Percentiles rank a stretch among this genome's conserved stretches.
Conservation (phyloP, 1,139 yeast genomes). For the Eremothecium sinecaudum region DNA sequence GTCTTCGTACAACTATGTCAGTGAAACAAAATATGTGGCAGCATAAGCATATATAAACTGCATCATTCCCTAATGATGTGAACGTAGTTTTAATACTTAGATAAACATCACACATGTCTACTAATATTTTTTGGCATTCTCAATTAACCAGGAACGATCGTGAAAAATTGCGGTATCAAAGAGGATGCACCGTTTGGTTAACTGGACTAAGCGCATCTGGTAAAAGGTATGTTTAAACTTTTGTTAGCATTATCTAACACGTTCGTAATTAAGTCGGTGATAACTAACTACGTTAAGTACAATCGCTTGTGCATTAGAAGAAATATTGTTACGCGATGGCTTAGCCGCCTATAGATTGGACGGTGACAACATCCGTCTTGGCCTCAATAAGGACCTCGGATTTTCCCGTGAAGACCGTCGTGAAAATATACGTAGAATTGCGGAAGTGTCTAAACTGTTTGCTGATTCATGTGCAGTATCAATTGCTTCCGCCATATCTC, state of each 20-base stretch:
- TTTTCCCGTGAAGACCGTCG: slow-evolving; percentile 85
- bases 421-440: slow-evolving; percentile 88
- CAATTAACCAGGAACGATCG: slow-evolving; percentile 82
- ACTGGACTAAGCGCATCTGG: slow-evolving; percentile 95
- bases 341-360: slow-evolving; percentile 78
- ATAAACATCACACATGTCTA: slow-evolving; percentile 37
- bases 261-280: too few species aligned
- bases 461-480: slow-evolving; percentile 83
- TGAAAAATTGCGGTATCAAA: slow-evolving; percentile 58
- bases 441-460: slow-evolving; percentile 87
- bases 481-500: slow-evolving; percentile 84
- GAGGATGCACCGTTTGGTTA: slow-evolving; percentile 87
- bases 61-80: too few species aligned
- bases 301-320: slow-evolving; percentile 90
- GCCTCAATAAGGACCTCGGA: slow-evolving; percentile 88
- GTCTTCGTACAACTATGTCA: too few species aligned
- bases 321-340: slow-evolving; percentile 56
- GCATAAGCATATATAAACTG: too few species aligned
- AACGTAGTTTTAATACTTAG: too few species aligned
- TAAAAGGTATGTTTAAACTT: slow-evolving; percentile 39
- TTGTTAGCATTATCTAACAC: too few species aligned
- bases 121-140: slow-evolving; percentile 93
- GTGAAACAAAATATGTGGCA: too few species aligned
- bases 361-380: slow-evolving; percentile 91
- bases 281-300: slow-evolving; percentile 52